These are phyloP conservation scores for Cicer pinnatifidum DNA, from an alignment of 306 rosid genomes.

Conservation along the genomic window DNA sequence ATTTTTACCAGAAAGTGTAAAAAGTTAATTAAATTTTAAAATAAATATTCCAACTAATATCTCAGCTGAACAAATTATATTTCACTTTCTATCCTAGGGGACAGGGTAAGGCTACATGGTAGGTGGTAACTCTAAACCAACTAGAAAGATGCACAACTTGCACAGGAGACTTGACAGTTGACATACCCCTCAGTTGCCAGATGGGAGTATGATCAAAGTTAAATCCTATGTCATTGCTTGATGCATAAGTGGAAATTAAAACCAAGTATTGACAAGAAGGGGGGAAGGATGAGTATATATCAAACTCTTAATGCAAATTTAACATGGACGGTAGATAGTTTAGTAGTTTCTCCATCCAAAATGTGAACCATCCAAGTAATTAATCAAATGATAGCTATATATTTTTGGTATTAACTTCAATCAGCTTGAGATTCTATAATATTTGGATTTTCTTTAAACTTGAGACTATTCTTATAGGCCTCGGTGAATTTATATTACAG, in stretches of 20 bases:
- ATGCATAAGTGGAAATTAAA: not conserved
- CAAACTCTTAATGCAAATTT: not conserved
- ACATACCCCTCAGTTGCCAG: slow-evolving; percentile 16
- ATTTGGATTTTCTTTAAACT: slow-evolving; percentile 6
- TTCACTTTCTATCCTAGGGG: slow-evolving; percentile 9
- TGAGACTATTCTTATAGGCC: not conserved
- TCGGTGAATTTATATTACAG: slow-evolving; percentile 3
- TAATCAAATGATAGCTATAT: not conserved
- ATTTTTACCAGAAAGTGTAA: slow-evolving; percentile 1
- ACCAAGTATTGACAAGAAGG: slow-evolving; percentile 1
- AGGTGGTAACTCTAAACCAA: not conserved
- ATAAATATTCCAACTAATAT: not conserved
- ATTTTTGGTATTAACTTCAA: not conserved
- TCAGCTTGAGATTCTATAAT: slow-evolving; percentile 8
- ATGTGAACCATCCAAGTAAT: not conserved
- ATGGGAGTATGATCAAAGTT: not conserved
- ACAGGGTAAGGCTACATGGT: not conserved
- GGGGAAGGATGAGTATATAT: not conserved
- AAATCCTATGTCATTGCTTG: not conserved
- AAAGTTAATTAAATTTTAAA: not conserved
- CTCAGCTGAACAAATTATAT: slow-evolving; percentile 9
- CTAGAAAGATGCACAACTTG: slow-evolving; percentile 11
- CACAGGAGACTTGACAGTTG: slow-evolving; percentile 28
- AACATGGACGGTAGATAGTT: not conserved
- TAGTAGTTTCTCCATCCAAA: not conserved